phyloP scores from a whole-genome alignment of 371 early-diverging fungal genomes.

The Dichotomocladium elegans region DNA sequence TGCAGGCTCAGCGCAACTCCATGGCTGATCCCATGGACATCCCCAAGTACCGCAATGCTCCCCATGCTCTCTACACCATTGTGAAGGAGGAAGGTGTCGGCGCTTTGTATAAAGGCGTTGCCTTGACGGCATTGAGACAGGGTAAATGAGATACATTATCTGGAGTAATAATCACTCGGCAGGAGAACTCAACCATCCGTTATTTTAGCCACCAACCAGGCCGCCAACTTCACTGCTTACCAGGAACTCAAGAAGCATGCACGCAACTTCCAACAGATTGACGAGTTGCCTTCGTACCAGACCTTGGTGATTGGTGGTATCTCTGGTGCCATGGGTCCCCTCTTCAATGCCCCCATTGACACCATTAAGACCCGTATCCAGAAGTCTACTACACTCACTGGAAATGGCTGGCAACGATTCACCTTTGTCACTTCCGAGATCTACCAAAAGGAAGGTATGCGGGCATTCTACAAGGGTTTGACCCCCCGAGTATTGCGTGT shows the following conservation, averaged over 20 bases:
- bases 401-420: constrained; percentile 83
- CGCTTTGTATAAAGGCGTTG: constrained; percentile 94
- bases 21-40: constrained; percentile 95
- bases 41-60: constrained; percentile 95
- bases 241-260: constrained; percentile 81
- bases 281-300: constrained; percentile 91
- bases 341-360: constrained; percentile 96
- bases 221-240: constrained; percentile 97
- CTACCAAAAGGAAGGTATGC: constrained; percentile 85
- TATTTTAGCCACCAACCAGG: constrained; percentile 90
- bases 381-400: constrained; percentile 63
- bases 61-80: constrained; percentile 90
- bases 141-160: constrained; percentile 42
- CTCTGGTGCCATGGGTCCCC: constrained; percentile 95
- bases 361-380: constrained; percentile 98
- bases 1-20: constrained; percentile 85
- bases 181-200: neutral
- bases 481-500: constrained; percentile 92
- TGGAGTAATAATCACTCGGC: neutral
- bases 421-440: constrained; percentile 66
- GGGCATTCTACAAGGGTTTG: constrained; percentile 94
- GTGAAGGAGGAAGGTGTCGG: constrained; percentile 88
- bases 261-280: constrained; percentile 63
- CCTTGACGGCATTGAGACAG: constrained; percentile 92
- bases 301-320: constrained; percentile 87